Percentiles rank a stretch among this genome's conserved stretches.
Evolutionary conservation across 352 stramenopile species (phyloP).

Genomic region (Phytophthora nicotianae): DNA sequence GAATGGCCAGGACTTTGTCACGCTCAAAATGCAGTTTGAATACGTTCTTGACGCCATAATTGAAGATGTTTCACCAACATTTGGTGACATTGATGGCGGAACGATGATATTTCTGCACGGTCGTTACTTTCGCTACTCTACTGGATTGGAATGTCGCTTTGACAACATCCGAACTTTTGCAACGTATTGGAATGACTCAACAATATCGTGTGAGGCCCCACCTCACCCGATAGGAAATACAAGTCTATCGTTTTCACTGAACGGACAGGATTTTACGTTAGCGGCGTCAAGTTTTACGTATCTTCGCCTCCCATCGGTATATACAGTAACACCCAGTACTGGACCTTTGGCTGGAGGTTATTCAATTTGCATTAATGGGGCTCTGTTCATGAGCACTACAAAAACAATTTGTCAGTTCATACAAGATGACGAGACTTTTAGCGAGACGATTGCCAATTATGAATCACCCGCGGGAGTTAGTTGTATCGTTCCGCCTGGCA

Average conservation of each 20-base stretch:
- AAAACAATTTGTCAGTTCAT: conserved; percentile 40
- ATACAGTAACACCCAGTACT: conserved; percentile 44
- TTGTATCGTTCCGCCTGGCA: conserved; percentile 30
- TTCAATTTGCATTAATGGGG: conserved; percentile 40
- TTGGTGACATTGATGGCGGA: conserved; percentile 55
- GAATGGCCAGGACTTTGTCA: conserved; percentile 77
- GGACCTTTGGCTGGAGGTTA: conserved; percentile 41
- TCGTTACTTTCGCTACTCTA: conserved; percentile 66
- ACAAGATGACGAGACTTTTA: conserved; percentile 6
- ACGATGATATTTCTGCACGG: conserved; percentile 62
- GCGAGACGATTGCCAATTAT: conserved; percentile 5
- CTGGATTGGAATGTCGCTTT: conserved; percentile 62
- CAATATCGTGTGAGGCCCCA: conserved; percentile 66
- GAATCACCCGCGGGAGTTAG: conserved; percentile 26
- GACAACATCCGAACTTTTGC: conserved; percentile 40
- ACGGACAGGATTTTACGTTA: conserved; percentile 67
- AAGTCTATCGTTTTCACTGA: conserved; percentile 59
- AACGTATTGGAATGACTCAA: conserved; percentile 63
- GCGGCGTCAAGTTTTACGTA: conserved; percentile 49
- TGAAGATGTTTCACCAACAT: conserved; percentile 43
- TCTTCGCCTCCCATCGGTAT: conserved; percentile 48
- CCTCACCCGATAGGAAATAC: conserved; percentile 29
- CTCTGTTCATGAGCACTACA: conserved; percentile 30
- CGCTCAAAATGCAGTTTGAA: conserved; percentile 54
- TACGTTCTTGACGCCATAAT: conserved; percentile 58